Conservation (phyloP, 331 rosid species). For the Spiraea crenata region DNA sequence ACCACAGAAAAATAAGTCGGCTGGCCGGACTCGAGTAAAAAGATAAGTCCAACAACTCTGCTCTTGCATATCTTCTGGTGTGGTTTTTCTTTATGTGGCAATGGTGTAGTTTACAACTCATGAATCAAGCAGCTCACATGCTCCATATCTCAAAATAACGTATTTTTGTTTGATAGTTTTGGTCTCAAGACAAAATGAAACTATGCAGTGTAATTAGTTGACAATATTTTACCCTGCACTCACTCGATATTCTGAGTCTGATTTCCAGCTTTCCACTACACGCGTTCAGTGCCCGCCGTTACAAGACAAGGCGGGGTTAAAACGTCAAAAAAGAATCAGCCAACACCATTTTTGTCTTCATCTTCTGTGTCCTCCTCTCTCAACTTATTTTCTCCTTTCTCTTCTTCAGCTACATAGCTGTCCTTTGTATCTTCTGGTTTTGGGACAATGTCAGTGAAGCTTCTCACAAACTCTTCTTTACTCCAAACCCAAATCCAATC, state of each 20-base stretch:
- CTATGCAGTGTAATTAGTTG: no score
- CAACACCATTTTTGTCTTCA: constrained; percentile 34
- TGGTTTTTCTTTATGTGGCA: no score
- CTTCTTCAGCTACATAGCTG: constrained; percentile 23
- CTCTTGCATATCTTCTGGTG: no score
- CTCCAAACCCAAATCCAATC: constrained; percentile 12
- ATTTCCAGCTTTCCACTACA: background rate
- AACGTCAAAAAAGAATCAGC: background rate
- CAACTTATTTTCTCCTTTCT: constrained; percentile 6
- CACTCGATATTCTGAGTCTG: no score
- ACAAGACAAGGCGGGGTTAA: background rate
- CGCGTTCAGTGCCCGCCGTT: background rate
- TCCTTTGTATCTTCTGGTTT: constrained; percentile 35
- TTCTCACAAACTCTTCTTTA: constrained; percentile 26
- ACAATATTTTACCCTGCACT: no score
- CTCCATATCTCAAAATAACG: background rate
- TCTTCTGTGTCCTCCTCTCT: constrained; percentile 17
- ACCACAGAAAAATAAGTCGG: no score
- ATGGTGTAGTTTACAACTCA: background rate
- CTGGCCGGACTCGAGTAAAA: no score
- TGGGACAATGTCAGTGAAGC: constrained; percentile 35
- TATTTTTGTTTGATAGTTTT: background rate
- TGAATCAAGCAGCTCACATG: background rate
- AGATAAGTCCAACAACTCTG: no score
- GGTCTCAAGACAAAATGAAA: no score